Evolutionary conservation across 164 flowering plant genomes (phyloP).

Genomic region (Dillenia turbinata): DNA sequence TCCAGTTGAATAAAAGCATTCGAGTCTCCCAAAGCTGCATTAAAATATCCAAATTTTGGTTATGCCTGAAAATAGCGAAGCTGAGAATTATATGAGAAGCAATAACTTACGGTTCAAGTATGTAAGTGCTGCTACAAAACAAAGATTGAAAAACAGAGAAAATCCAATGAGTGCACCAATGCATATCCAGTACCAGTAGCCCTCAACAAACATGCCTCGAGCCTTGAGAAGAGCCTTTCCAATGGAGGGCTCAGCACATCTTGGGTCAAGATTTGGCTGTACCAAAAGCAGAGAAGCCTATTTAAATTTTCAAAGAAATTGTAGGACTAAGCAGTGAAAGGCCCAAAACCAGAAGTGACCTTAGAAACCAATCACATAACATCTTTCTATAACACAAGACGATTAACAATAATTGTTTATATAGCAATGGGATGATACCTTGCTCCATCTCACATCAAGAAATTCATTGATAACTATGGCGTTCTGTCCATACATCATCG

Average conservation of each 20-base stretch:
- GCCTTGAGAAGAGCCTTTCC: slow-evolving; percentile 43
- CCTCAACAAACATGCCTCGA: slow-evolving; percentile 40
- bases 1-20: slow-evolving; percentile 6
- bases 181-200: slow-evolving; percentile 50
- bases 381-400: background rate
- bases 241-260: slow-evolving; percentile 22
- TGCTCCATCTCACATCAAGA: slow-evolving; percentile 52
- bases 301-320: no score
- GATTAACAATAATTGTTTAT: no score
- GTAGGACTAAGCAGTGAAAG: no score
- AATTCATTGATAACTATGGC: slow-evolving; percentile 54
- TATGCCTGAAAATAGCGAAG: no score
- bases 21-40: slow-evolving; percentile 15
- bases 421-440: slow-evolving; percentile 13
- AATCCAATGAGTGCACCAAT: slow-evolving; percentile 42
- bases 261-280: slow-evolving; percentile 30
- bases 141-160: slow-evolving; percentile 45
- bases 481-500: slow-evolving; percentile 53
- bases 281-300: slow-evolving; percentile 4
- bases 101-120: slow-evolving; percentile 37
- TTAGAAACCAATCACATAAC: no score
- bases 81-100: background rate
- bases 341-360: no score
- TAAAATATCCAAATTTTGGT: background rate
- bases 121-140: slow-evolving; percentile 36